phyloP scores from a whole-genome alignment of 305 asterid species.

The Coffea humblotiana region DNA sequence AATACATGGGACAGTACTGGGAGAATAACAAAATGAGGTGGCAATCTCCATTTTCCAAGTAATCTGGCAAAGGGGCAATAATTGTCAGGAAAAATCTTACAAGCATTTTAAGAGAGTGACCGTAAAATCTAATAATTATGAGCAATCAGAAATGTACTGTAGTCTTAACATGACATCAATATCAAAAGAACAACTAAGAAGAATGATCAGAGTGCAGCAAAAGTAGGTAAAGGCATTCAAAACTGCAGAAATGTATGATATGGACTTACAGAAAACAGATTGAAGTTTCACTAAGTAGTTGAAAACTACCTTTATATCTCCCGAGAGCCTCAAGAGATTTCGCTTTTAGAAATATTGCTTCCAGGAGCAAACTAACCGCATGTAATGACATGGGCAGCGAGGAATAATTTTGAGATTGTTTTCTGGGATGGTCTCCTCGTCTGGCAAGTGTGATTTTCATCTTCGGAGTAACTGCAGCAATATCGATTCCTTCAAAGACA shows the following conservation, averaged over 20 bases:
- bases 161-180: background rate
- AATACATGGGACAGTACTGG: no score
- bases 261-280: conserved; percentile 4
- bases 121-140: background rate
- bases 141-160: background rate
- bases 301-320: conserved; percentile 74
- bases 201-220: background rate
- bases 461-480: conserved; percentile 70
- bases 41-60: background rate
- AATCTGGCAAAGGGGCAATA: background rate
- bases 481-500: conserved; percentile 93
- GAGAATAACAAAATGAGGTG: background rate
- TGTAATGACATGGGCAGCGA: conserved; percentile 74
- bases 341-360: conserved; percentile 78
- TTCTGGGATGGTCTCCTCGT: conserved; percentile 53
- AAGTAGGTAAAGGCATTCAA: background rate
- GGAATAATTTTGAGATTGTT: conserved; percentile 51
- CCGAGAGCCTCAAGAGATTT: conserved; percentile 81
- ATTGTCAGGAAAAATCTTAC: background rate
- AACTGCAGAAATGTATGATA: background rate
- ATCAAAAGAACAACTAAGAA: background rate
- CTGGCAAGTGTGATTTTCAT: conserved; percentile 63
- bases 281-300: conserved; percentile 9
- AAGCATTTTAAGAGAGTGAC: conserved; percentile 1
- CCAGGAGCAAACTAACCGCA: conserved; percentile 83